phyloP scores from a whole-genome alignment of 2,329 filamentous ascomycete genomes.

The Onygenales sp. region DNA sequence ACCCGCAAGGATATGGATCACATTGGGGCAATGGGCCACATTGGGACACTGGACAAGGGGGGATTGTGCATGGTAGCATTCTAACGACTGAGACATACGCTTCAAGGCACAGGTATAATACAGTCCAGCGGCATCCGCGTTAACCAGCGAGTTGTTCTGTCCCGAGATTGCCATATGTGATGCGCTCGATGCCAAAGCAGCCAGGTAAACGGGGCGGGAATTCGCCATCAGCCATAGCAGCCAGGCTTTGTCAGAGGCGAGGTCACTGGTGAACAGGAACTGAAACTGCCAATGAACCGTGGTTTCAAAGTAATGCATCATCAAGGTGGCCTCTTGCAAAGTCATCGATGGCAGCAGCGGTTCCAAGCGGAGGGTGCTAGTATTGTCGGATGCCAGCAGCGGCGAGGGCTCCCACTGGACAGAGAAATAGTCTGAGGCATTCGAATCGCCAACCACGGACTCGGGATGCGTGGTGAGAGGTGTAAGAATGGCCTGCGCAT shows the following conservation, averaged over 20 bases:
- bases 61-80: not conserved
- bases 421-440: not conserved
- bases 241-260: not conserved
- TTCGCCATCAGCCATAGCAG: slow-evolving; percentile 1
- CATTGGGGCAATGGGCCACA: not conserved
- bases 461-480: not conserved
- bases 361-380: not conserved
- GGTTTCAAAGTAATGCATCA: not conserved
- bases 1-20: not conserved
- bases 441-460: not conserved
- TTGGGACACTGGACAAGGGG: not conserved
- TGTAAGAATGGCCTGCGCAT: too few species aligned
- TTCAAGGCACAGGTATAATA: not conserved
- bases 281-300: not conserved
- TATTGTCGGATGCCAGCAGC: not conserved
- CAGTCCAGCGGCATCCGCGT: not conserved
- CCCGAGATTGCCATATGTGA: not conserved
- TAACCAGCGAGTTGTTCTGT: not conserved
- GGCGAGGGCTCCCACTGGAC: not conserved
- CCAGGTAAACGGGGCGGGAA: not conserved
- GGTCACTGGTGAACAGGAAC: not conserved
- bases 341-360: not conserved
- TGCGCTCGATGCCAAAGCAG: not conserved
- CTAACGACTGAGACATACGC: not conserved
- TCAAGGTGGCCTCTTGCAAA: not conserved